Evolutionary conservation across 768 basidiomycete genomes (phyloP), one percentile per base, ranked within the genome.

Genomic region (Nevesoporus exiguus): DNA sequence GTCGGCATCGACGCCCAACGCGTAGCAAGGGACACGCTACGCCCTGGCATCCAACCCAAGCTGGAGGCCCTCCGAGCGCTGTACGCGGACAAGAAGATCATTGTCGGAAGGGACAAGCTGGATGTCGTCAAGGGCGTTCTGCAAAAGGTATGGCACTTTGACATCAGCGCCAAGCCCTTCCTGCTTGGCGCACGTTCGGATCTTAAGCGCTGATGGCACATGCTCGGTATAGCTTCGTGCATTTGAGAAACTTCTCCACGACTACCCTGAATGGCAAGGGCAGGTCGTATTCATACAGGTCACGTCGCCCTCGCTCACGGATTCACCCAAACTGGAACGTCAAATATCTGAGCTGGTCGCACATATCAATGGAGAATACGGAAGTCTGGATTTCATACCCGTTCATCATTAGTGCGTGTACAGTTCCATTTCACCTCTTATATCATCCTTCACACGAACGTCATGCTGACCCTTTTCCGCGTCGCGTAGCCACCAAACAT

Each of bases 121-220:
- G 96, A 98, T 65, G 91, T 94, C n/a, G 94, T 97, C 63, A 98
- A 98, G 75, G 96, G 96, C 41, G 91, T 99, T 22, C 74, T 98
- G 59, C 95, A 98, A 74, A 99, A 99, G 83, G 88, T 85, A 37
- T 14, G 64, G 59, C 8, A 29, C 31, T 46, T 7, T 5, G 13
- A 33, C 21, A n/a, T 39, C 37, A 7, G 3, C 21, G n/a, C n/a
- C 37, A 10, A 39, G n/a, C 27, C 17, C n/a, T 37, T 5, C 1
- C 40, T 22, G 8, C 40, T 22, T 14, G 5, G 21, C 21, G 7
- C 2, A 5, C 11, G 5, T 42, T 44, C 31, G 37, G 25, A 27
- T 46, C 6, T 17, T 36, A 29, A 13, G 5, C 50, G 5, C 45
- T 63, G 31, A 60, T 27, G 14, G 17, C 7, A 8, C n/a, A 2